Base-by-base conservation (phyloP, 1,284 basidiomycete genomes). In the Violaceomyces palustris region DNA sequence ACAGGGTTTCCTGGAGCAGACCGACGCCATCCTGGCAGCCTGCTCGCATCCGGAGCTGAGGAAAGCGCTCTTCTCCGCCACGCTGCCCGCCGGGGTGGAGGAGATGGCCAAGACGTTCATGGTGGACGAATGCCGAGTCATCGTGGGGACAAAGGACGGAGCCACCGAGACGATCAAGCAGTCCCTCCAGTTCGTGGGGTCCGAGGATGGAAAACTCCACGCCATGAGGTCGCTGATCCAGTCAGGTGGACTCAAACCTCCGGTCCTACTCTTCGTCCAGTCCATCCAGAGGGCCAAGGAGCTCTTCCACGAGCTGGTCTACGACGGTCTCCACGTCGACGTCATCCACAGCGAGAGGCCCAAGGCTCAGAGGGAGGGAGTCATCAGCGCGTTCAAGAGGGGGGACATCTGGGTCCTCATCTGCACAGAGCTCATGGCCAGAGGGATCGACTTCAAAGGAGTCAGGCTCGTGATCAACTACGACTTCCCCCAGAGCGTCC, bases 361-460 rank as follows among this genome's bases (percentile, higher is more conserved):
- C 5, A 84, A 83, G 62, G 84, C 86, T 62, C 87, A 93, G 73
- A 81, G 93, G 34, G 88, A 93, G 60, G 84, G 88, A 61, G 68
- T 69, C 6, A 56, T 73, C 29, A 28, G 80, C 34, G 82, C 85
- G 17, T 96, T 98, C 82, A 83, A 87, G 34, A 79, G 79, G 57
- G 93, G 70, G 6, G 58, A 71, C 11, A 57, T 71, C 11, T 72
- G 70, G 70, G 57, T 72, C 14, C 45, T 73, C 9, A 73, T 73
- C 32, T 69, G 65, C 39, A 71, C 70, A 4, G 70, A 73, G 40
- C 48, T 69, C 18, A 60, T 70, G 84, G 90, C 89, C 10, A 81
- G 94, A 57, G 94, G 93, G 4, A 92, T 98, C 83, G 93, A 98
- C 72, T 97, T 98, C 78, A 87, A 88, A 73, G 91, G 91, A 11